phyloP scores from a whole-genome alignment of 768 basidiomycete genomes.

The Tylopilus balloui region DNA sequence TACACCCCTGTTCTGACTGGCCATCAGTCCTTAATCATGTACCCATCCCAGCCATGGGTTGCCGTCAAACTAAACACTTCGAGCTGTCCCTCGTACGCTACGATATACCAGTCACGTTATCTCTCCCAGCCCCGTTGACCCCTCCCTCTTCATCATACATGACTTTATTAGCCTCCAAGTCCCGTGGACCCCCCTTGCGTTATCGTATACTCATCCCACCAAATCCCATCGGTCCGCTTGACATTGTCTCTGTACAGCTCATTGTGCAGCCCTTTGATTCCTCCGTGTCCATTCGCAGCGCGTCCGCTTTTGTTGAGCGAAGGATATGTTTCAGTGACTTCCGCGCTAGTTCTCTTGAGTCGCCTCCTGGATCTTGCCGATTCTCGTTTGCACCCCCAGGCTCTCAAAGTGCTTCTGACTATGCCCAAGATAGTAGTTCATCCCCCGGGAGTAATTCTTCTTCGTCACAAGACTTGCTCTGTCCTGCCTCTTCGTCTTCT shows the following conservation, averaged over 20 bases:
- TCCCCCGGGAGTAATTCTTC: conserved; percentile 6
- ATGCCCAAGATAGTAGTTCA: conserved; percentile 18
- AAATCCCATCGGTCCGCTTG: conserved; percentile 63
- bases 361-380: conserved; percentile 19
- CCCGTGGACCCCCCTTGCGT: conserved; percentile 53
- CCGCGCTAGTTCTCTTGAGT: conserved; percentile 21
- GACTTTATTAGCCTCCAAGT: conserved; percentile 45
- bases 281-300: conserved; percentile 54
- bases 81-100: conserved; percentile 72
- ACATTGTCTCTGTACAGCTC: conserved; percentile 64
- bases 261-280: conserved; percentile 57
- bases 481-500: conserved; percentile 20
- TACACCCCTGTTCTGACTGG: conserved; percentile 16
- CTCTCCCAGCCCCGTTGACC: conserved; percentile 34
- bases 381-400: conserved; percentile 14
- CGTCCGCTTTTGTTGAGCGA: conserved; percentile 64
- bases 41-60: conserved; percentile 62
- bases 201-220: conserved; percentile 56
- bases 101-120: conserved; percentile 47
- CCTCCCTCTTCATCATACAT: conserved; percentile 36
- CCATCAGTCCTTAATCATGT: conserved; percentile 61
- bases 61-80: conserved; percentile 62
- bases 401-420: conserved; percentile 30
- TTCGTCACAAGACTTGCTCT: conserved; percentile 21
- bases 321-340: conserved; percentile 58